Conservation (phyloP, 257 asterid species). For the Scutellaria baicalensis region DNA sequence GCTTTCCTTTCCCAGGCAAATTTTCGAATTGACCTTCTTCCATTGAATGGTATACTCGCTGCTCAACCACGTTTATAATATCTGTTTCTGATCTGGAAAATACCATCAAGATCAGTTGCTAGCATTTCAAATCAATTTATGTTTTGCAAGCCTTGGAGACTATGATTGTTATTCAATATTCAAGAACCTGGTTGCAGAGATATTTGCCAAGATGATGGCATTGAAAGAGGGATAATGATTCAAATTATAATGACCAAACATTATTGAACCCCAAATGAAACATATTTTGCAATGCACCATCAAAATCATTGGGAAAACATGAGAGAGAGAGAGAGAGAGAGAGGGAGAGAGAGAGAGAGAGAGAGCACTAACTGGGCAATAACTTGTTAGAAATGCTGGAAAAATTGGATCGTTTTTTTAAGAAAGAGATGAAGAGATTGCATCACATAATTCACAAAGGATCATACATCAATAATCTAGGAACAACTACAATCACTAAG, state of each 20-base stretch:
- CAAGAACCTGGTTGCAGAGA: neutral
- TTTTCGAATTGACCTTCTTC: slow-evolving; percentile 91
- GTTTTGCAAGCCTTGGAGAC: neutral
- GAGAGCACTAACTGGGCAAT: neutral
- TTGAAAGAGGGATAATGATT: no score
- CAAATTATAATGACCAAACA: no score
- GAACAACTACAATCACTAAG: no score
- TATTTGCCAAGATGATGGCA: neutral
- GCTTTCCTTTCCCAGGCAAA: slow-evolving; percentile 85
- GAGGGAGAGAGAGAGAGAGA: neutral
- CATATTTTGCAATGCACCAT: no score
- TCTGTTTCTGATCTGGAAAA: slow-evolving; percentile 81
- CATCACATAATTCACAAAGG: neutral
- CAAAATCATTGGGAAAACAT: no score
- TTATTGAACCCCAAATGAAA: no score
- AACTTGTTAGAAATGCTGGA: neutral
- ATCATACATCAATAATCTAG: neutral
- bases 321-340: neutral
- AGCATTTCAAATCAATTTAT: neutral
- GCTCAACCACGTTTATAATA: slow-evolving; percentile 73
- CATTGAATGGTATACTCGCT: slow-evolving; percentile 82
- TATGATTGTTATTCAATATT: no score
- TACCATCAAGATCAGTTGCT: neutral
- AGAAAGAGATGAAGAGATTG: neutral
- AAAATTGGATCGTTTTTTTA: neutral